These are phyloP conservation scores for Cercophora samala DNA, from an alignment of 495 filamentous ascomycete species.

Conservation along the genomic window DNA sequence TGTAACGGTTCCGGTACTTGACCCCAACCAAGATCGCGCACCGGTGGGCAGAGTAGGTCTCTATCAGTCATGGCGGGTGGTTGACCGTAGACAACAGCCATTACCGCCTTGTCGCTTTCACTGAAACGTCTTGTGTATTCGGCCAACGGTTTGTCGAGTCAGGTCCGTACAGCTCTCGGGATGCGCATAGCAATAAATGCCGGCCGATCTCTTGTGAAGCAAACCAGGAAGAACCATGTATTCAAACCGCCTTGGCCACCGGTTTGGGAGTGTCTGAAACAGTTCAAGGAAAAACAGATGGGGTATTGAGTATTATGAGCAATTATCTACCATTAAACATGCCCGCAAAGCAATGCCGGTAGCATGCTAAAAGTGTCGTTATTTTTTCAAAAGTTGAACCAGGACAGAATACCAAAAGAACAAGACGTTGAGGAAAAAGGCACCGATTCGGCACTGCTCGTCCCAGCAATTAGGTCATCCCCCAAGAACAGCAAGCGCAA, in stretches of 20 bases:
- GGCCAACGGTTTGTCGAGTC: neutral
- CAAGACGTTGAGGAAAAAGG: neutral
- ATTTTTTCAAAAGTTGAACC: slow-evolving; percentile 1
- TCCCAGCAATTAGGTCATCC: neutral
- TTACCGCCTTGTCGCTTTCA: neutral
- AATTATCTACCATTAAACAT: slow-evolving; percentile 16
- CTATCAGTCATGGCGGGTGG: neutral
- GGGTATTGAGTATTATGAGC: slow-evolving; percentile 11
- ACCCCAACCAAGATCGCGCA: neutral
- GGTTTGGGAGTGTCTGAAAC: neutral
- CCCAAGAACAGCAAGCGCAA: neutral
- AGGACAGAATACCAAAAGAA: neutral
- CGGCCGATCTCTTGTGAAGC: too few species aligned
- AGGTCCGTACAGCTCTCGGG: neutral
- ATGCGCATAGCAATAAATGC: neutral
- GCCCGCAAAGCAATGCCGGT: slow-evolving; percentile 16
- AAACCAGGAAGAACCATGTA: slow-evolving; percentile 10
- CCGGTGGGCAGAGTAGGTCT: neutral
- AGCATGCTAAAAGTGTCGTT: slow-evolving; percentile 5
- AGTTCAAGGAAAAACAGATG: neutral
- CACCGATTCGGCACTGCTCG: neutral
- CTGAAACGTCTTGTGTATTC: neutral
- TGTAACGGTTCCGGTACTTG: slow-evolving; percentile 32
- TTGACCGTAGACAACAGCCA: neutral
- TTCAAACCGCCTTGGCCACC: neutral